Base-by-base conservation (phyloP, 164 flowering plant species). In the Chloranthus sessilifolius region DNA sequence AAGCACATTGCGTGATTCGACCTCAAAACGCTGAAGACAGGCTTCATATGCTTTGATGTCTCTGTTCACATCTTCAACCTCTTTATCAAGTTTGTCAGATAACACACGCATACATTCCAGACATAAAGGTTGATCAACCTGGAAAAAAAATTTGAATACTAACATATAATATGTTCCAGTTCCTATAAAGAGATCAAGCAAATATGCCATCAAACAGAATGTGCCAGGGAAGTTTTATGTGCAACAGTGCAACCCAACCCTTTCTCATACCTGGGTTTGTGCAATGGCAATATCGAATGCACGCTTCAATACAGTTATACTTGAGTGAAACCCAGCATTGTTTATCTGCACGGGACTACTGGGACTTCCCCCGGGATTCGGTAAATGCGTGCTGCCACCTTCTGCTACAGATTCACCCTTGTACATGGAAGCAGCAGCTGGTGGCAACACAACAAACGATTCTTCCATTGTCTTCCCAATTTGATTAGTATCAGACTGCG, bases 121-220 rank as follows among this genome's bases (percentile, higher is more conserved):
- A 74, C 99, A 94, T 23, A 94, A 48, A 51, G 99, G 99, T 66
- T 88, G 97, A 56, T 88, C 99, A 66, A 94, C 89, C 97, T 94
- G 75, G 37, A 19, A 19, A 7, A 27, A 55, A 6, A 0, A 24
- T 20, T 40, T 29, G 21, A 33, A 15, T 40, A 35, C 4, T 12
- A 11, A 7, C 7, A 33, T 33, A 33, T 14, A 5, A 17, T 27
- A 10, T 5, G 2, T 30, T 4, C n/a, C 3, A 29, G 30, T 22
- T 5, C 42, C 29, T 22, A 14, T 15, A 17, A 35, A 50, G 22
- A 38, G 6, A 33, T 12, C 22, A 53, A n/a, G 35, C 15, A 15
- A 16, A 36, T 24, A 23, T 46, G 42, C 28, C 27, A 46, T 35
- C 24, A n/a, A n/a, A n/a, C n/a, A n/a, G n/a, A n/a, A n/a, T n/a